Conservation (phyloP, 129 eudicot species). For the Saposhnikovia divaricata region DNA sequence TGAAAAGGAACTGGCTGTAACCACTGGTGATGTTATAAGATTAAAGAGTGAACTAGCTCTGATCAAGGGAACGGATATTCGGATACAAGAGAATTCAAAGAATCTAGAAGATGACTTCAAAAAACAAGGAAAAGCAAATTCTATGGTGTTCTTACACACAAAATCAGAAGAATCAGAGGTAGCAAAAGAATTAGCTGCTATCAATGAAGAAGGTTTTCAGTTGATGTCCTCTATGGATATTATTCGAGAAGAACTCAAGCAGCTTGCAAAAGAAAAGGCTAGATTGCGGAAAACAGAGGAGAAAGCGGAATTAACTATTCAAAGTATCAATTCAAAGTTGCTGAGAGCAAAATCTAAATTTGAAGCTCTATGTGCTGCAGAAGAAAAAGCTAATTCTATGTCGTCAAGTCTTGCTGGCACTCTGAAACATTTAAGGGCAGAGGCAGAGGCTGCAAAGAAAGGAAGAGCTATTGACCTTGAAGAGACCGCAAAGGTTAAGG, state of each 20-base stretch:
- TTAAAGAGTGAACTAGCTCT: conserved; percentile 34
- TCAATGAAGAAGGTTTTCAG: conserved; percentile 46
- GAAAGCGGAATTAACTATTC: conserved; percentile 43
- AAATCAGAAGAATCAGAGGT: conserved; percentile 35
- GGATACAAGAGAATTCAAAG: conserved; percentile 2
- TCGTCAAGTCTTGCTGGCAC: conserved; percentile 29
- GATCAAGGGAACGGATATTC: conserved; percentile 25
- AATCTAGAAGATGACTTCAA: not conserved
- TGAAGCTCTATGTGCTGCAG: conserved; percentile 42
- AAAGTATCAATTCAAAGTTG: conserved; percentile 59
- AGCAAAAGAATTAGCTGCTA: conserved; percentile 42
- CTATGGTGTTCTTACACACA: conserved; percentile 16
- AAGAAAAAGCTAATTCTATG: conserved; percentile 35
- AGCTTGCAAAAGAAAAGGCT: conserved; percentile 36
- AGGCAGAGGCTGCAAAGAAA: conserved; percentile 36
- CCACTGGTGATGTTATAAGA: conserved; percentile 39
- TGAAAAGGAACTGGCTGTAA: conserved; percentile 26
- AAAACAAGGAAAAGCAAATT: conserved; percentile 14
- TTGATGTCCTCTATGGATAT: conserved; percentile 72
- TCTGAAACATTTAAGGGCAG: conserved; percentile 38
- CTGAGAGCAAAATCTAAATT: conserved; percentile 56
- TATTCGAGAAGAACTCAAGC: conserved; percentile 41
- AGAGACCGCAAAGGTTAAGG: conserved; percentile 36
- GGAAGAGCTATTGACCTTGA: conserved; percentile 30
- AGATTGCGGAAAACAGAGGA: conserved; percentile 38